A percentile compares a stretch with the other conserved stretches of the same genome.
Conservation (phyloP, 108 stramenopile genomes). For the Cyclotella distinguenda region DNA sequence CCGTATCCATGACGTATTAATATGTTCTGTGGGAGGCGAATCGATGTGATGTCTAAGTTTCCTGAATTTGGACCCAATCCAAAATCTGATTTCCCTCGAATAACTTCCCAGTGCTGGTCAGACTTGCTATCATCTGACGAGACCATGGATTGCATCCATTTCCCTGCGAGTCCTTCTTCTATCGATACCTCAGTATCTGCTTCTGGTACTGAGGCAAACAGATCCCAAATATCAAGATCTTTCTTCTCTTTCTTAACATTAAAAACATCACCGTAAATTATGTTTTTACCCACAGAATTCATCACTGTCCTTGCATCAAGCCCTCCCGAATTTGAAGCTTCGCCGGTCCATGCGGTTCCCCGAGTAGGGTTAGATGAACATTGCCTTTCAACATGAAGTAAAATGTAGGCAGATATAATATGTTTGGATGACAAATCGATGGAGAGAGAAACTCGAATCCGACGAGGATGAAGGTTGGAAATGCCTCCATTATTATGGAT, state of each 20-base stretch:
- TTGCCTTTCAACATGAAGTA: constrained; percentile 26
- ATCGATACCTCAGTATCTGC: background rate
- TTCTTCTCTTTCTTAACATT: constrained; percentile 24
- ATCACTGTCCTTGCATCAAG: constrained; percentile 76
- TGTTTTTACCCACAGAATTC: constrained; percentile 51
- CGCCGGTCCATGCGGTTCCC: constrained; percentile 32
- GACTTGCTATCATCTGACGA: background rate
- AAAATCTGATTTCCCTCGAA: constrained; percentile 2
- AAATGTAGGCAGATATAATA: background rate
- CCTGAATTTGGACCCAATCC: background rate
- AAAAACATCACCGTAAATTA: constrained; percentile 39
- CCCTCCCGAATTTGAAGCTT: constrained; percentile 52
- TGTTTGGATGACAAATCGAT: constrained; percentile 8
- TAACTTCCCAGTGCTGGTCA: background rate
- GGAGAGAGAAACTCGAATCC: constrained; percentile 32
- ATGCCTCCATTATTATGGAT: background rate
- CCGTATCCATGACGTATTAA: constrained; percentile 13
- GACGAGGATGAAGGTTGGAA: constrained; percentile 8
- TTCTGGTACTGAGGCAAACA: background rate
- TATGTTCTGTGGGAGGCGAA: constrained; percentile 27
- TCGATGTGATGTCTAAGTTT: background rate
- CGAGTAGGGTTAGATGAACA: constrained; percentile 9
- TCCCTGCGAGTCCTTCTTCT: background rate
- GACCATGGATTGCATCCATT: constrained; percentile 1
- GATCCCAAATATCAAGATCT: constrained; percentile 10